Percentiles rank a stretch among this genome's conserved stretches.
Conservation (phyloP, 1,139 yeast species). For the Candida glucosophila region DNA sequence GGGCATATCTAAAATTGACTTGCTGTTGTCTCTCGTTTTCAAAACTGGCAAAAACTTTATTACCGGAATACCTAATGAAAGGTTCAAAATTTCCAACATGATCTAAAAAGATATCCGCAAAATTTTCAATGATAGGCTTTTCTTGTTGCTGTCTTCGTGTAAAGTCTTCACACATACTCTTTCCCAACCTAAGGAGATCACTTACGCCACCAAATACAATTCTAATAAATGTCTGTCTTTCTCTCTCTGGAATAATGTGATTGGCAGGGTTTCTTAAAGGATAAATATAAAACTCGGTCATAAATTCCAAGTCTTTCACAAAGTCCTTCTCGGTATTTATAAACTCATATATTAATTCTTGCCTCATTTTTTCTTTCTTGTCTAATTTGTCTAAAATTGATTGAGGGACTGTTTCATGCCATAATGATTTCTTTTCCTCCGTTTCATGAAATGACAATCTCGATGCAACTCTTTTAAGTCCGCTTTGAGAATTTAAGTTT, state of each 20-base stretch:
- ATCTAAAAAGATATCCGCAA: constrained; percentile 84
- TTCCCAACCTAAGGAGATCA: constrained; percentile 79
- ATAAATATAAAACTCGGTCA: constrained; percentile 90
- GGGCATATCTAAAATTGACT: constrained; percentile 80
- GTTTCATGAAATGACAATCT: constrained; percentile 68
- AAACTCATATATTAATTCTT: constrained; percentile 90
- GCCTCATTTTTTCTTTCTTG: constrained; percentile 83
- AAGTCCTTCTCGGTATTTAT: constrained; percentile 92
- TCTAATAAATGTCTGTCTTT: constrained; percentile 82
- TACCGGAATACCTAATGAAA: constrained; percentile 89
- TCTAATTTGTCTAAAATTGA: constrained; percentile 71
- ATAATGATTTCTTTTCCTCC: constrained; percentile 78
- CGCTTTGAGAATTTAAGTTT: constrained; percentile 84
- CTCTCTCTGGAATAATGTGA: constrained; percentile 79
- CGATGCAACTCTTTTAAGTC: constrained; percentile 75
- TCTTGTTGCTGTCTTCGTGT: constrained; percentile 82
- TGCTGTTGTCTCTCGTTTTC: constrained; percentile 93
- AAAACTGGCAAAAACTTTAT: constrained; percentile 89
- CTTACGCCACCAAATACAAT: constrained; percentile 87
- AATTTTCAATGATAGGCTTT: constrained; percentile 69
- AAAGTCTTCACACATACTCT: constrained; percentile 79
- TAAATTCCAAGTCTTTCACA: constrained; percentile 86
- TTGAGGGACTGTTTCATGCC: constrained; percentile 91
- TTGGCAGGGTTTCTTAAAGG: constrained; percentile 71
- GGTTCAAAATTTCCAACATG: constrained; percentile 85